Evolutionary conservation across 2,329 filamentous ascomycete genomes (phyloP), one percentile per base, ranked within the genome.

Genomic region (Nemania diffusa): DNA sequence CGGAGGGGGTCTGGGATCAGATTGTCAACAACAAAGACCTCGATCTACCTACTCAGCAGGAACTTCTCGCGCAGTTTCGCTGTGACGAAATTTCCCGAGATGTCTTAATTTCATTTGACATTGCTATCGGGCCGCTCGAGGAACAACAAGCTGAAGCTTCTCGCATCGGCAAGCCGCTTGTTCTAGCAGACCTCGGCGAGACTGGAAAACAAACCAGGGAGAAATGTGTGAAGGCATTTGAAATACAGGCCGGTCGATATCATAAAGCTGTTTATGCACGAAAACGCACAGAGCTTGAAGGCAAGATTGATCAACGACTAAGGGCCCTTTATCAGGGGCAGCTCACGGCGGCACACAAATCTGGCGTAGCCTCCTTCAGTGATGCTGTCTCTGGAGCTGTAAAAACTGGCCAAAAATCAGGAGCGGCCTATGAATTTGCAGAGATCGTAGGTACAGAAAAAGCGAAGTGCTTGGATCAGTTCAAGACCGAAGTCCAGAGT

Each of bases 21-120:
- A 99, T 99, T 77, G 94, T 97, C 74, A 92, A 95, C 84, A 99
- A 99, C 85, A 99, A 99, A 81, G 96, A 99, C 76, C 85, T 99
- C 62, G 96, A 99, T 80, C 81, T 99, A 66, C 96, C 96, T 3
- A 98, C 96, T 0, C 96, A 99, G 78, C 96, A 99, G 81, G 96
- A 99, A 79, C 86, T 99, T 52, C 86, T 99, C 60, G 96, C 96
- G 11, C 96, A 99, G 79, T 99, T 98, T 83, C 90, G 96, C 72
- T 99, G 96, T 79, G 96, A 99, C 78, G 96, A 99, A 81, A 99
- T 99, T 65, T 88, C 94, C 44, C 88, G 94, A 70, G 95, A 97
- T 77, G 96, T 97, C 13, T 84, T 97, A 64, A 81, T 94, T 48
- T 86, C 84, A 1, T 99, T 99, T 73, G 96, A 99, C 74, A 85